Base-by-base conservation (phyloP, 2,329 filamentous ascomycete species). In the Cladosporium cucumerinum region DNA sequence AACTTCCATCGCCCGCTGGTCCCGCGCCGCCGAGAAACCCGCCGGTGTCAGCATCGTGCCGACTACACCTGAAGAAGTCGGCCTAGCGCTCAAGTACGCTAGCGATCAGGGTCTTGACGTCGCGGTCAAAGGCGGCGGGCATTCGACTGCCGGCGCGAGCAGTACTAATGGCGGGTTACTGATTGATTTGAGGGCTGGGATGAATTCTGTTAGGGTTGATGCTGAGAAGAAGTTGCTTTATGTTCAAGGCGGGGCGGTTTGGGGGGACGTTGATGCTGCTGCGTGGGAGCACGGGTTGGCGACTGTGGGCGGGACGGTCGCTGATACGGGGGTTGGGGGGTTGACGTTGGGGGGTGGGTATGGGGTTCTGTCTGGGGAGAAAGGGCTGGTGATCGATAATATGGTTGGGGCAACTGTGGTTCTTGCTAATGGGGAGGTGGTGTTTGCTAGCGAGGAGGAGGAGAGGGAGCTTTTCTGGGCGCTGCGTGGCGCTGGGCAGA, bases 281-380 rank as follows among this genome's bases (percentile, higher is more conserved):
- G 81, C 81, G 0, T 82, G 77, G 60, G 73, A 80, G 57, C 75
- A 85, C 69, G 80, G 80, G 0, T 79, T 88, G 2, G 86, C 85
- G 2, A 85, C 85, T 1, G 84, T 87, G 0, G 86, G 86, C 10
- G 87, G 87, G 2, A 87, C 86, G 0, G 85, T 88, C 11, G 84
- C 84, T 49, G 84, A 88, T 67, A 88, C 86, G 1, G 86, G 87
- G 6, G 83, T 89, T 6, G 86, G 85, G 2, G 87, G 85, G 0
- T 76, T 62, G 8, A 46, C 49, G 16, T 14, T 62, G 10, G 60
- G 60, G 7, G 70, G 70, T 5, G 70, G 70, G 11, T 71, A 70
- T 34, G 71, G 72, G 1, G 82, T 83, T 73, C 75, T 89, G 18
- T 82, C 79, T 28, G 82, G 84, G 0, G 76, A 78, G 34, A 77